Evolutionary conservation across 331 rosid genomes (phyloP), one percentile per base, ranked within the genome.

Genomic region (Pyracantha coccinea): DNA sequence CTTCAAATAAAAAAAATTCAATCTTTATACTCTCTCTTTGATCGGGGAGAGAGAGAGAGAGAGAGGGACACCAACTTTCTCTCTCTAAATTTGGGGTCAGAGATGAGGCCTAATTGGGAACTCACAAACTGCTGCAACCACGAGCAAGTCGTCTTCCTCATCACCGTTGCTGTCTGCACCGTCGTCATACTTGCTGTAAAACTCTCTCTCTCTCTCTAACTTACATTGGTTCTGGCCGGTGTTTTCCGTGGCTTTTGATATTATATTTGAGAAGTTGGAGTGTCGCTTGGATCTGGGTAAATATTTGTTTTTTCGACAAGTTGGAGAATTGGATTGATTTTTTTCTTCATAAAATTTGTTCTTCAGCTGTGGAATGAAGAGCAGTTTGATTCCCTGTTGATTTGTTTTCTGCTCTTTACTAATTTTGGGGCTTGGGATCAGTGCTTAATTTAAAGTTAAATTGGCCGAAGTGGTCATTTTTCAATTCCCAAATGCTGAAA

Each of bases 121-220:
- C 81, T 81, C 31, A 81, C 21, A 69, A 72, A 71, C 53, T 81
- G 84, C 81, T 81, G 84, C 71, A 81, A 71, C 81, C 81, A 81
- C 72, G 84, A 81, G 6, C 84, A 81, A 76, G 60, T 29, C 7
- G 81, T 66, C 65, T 81, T 81, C 60, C 81, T 81, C 68, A 81
- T 76, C 54, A 66, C 84, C 28, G 75, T 81, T 68, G n/a, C 78
- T 9, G 81, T 81, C 78, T 81, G 84, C 81, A 60, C 81, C 13
- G 75, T 81, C 15, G 78, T 81, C 38, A 81, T 81, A 41, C 84
- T 81, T 14, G 84, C 84, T 59, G 84, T 81, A 76, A 55, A n/a
- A 20, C 25, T 35, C 71, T 32, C 55, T 7, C 33, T 65, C 53
- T 15, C 31, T 47, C 44, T 35, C 44, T 35, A 2, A 9, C 17